Evolutionary conservation across 352 stramenopile genomes (phyloP).

Genomic region (Globisporangium carolinianum): DNA sequence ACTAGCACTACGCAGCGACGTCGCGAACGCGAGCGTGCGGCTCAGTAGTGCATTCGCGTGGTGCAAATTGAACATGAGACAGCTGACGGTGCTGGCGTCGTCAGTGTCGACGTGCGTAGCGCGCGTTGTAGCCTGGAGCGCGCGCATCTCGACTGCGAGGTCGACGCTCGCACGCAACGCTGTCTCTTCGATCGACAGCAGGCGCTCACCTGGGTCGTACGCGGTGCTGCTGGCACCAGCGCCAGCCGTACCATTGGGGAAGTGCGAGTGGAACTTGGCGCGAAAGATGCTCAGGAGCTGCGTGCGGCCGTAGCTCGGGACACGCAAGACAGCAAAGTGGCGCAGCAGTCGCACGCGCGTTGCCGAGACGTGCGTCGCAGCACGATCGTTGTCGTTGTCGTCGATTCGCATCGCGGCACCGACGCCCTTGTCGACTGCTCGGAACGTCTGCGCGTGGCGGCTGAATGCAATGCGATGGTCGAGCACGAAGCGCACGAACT

Average conservation of each 20-base stretch:
- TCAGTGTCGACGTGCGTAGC: background rate
- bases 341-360: conserved; percentile 25
- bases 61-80: conserved; percentile 45
- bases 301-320: conserved; percentile 33
- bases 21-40: conserved; percentile 28
- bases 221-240: background rate
- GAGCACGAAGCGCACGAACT: conserved; percentile 44
- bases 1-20: conserved; percentile 3
- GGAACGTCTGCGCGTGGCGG: conserved; percentile 20
- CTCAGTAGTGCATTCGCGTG: conserved; percentile 30
- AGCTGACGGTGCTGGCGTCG: conserved; percentile 3
- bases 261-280: conserved; percentile 28
- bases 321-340: conserved; percentile 43
- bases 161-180: conserved; percentile 49
- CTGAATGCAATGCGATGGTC: conserved; percentile 37
- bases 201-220: conserved; percentile 6
- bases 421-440: conserved; percentile 26
- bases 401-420: conserved; percentile 29
- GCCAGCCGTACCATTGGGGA: conserved; percentile 7
- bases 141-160: conserved; percentile 29
- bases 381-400: background rate
- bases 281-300: conserved; percentile 47
- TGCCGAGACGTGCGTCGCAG: background rate
- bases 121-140: conserved; percentile 23
- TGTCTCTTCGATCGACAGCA: conserved; percentile 35